These are phyloP conservation scores for Pythium phragmitis DNA, from an alignment of 352 stramenopile species.

Conservation along the genomic window DNA sequence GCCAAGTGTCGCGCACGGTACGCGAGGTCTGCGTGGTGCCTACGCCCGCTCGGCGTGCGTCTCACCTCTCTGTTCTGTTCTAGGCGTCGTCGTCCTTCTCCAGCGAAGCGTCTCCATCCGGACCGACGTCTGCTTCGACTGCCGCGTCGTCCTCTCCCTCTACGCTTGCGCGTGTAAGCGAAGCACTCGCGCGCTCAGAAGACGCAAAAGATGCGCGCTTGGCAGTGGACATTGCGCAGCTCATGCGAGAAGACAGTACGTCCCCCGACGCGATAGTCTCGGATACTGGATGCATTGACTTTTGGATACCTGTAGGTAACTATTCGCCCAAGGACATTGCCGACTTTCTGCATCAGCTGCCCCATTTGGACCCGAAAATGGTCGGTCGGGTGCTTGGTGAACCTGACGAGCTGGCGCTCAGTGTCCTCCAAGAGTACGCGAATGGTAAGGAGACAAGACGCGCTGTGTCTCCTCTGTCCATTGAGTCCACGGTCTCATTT, in stretches of 20 bases:
- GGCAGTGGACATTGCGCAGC: conserved; percentile 33
- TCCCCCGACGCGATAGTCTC: background rate
- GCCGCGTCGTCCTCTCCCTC: background rate
- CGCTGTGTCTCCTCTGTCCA: background rate
- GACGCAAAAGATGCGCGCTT: conserved; percentile 19
- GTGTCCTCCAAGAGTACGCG: conserved; percentile 70
- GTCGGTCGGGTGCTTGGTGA: conserved; percentile 70
- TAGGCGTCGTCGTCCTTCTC: conserved; percentile 17
- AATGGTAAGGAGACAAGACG: conserved; percentile 31
- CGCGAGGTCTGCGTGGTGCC: background rate
- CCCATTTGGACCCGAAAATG: conserved; percentile 68
- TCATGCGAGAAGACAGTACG: conserved; percentile 55
- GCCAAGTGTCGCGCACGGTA: conserved; percentile 6
- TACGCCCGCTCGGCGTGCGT: background rate
- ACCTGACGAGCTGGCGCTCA: conserved; percentile 53
- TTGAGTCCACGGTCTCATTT: background rate
- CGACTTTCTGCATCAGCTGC: conserved; percentile 61
- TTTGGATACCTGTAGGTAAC: conserved; percentile 20
- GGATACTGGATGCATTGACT: background rate
- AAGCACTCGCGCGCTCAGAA: background rate
- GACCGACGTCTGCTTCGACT: background rate
- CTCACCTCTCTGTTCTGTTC: background rate
- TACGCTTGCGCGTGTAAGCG: background rate
- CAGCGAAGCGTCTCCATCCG: conserved; percentile 5
- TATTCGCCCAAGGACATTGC: conserved; percentile 58